Base-by-base conservation (phyloP, 2,329 filamentous ascomycete species). In the Aspergillus sp. region DNA sequence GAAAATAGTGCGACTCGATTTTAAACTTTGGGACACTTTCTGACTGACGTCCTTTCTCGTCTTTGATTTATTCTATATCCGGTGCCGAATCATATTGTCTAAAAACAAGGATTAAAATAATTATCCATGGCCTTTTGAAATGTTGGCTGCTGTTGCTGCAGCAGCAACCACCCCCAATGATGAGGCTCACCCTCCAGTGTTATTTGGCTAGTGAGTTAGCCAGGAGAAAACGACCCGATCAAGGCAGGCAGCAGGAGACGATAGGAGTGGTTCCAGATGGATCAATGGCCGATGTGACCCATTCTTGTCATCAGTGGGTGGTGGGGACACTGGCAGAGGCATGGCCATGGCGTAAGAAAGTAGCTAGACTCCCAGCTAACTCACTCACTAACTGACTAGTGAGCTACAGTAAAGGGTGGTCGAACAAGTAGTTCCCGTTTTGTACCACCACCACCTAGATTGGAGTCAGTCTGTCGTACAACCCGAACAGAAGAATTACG, bases 281-380 rank as follows among this genome's bases (percentile, higher is more conserved):
- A 55, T 45, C 17, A 45, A 45, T 21, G 41, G 41, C 9, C 17
- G 41, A 45, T 45, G 41, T 45, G 52, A 55, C 52, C 52, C 52
- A 55, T 63, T 63, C 58, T 57, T 60, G 61, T 63, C 60, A 41
- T 23, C 39, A 55, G 48, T 60, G 13, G 32, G 25, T 52, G 25
- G 60, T 62, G 60, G 57, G 60, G 60, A 52, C 57, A 19, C 52
- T 30, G 21, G 60, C 45, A 56, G 58, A 59, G 56, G 52, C 60
- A 62, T 62, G 60, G 60, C 48, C 53, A 62, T 60, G 60, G 57
- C 60, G 39, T 60, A 62, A 50, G 47, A 51, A 56, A 55, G 51
- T 54, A 39, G 38, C 32, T 36, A 36, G 32, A 36, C 32, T 36
- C 32, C 32, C 25, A 49, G 23, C 47, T 49, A 54, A 12, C 21